Percentiles rank a stretch among this genome's conserved stretches.
These are phyloP conservation scores for Spencermartinsiella europaea DNA, from an alignment of 805 yeast species.

Conservation along the genomic window DNA sequence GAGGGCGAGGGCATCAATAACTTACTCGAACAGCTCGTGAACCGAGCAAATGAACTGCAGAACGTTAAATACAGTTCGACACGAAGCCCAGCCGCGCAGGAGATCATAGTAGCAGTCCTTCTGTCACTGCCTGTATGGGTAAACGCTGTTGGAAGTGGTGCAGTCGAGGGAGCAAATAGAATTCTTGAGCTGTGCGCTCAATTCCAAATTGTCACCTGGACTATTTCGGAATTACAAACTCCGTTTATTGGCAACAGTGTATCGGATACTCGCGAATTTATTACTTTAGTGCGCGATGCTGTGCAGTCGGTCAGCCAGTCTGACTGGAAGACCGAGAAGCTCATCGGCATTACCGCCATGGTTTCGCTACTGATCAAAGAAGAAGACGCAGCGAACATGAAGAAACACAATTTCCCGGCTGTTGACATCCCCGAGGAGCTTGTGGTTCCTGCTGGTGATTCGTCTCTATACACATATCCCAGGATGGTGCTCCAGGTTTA, in stretches of 20 bases:
- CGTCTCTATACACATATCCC: slow-evolving; percentile 34
- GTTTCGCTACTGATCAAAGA: slow-evolving; percentile 9
- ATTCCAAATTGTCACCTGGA: neutral
- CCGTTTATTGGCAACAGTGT: slow-evolving; percentile 12
- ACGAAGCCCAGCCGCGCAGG: slow-evolving; percentile 62
- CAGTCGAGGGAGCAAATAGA: neutral
- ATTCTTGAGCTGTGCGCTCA: neutral
- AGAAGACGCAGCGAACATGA: slow-evolving; percentile 3
- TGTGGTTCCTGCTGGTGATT: neutral
- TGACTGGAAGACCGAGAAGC: slow-evolving; percentile 24
- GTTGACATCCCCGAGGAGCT: slow-evolving; percentile 27
- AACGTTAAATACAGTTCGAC: slow-evolving; percentile 23
- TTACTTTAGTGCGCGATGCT: slow-evolving; percentile 20
- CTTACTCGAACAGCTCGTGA: slow-evolving; percentile 50
- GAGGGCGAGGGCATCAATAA: slow-evolving; percentile 43
- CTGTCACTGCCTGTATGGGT: slow-evolving; percentile 52
- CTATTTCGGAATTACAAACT: neutral
- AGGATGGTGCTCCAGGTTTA: slow-evolving; percentile 56
- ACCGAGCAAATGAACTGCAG: slow-evolving; percentile 54
- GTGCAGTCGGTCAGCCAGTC: slow-evolving; percentile 13
- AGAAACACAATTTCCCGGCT: slow-evolving; percentile 31
- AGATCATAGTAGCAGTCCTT: slow-evolving; percentile 56
- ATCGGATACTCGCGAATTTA: slow-evolving; percentile 33
- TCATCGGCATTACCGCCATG: slow-evolving; percentile 17
- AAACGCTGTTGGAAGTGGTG: neutral